phyloP scores from a whole-genome alignment of 2,329 filamentous ascomycete genomes.

The Fusarium praegraminearum region DNA sequence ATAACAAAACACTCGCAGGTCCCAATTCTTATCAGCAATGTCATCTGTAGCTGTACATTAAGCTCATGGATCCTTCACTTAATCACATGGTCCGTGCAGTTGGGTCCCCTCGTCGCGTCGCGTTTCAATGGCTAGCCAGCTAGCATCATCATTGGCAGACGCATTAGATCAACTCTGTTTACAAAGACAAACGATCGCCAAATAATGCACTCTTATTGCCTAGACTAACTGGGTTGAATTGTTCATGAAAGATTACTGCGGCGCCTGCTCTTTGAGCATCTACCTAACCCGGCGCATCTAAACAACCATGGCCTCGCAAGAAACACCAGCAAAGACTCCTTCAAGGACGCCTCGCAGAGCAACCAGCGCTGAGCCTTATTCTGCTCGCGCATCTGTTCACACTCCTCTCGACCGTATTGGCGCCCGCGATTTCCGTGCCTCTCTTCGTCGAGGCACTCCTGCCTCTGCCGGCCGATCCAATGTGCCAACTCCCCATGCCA shows the following conservation, averaged over 20 bases:
- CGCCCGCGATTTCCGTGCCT: constrained; percentile 55
- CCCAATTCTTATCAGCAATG: background rate
- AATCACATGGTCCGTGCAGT: constrained; percentile 25
- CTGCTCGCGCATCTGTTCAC: constrained; percentile 56
- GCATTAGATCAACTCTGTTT: constrained; percentile 28
- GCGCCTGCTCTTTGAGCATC: constrained; percentile 1
- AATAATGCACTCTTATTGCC: background rate
- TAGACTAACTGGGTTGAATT: background rate
- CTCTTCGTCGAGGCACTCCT: constrained; percentile 57
- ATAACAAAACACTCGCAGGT: background rate
- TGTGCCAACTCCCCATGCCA: constrained; percentile 69
- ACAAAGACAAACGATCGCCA: constrained; percentile 11
- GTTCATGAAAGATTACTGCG: background rate
- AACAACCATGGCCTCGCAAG: constrained; percentile 27
- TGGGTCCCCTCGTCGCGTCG: constrained; percentile 33
- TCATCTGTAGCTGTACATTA: background rate
- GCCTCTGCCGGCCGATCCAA: constrained; percentile 59
- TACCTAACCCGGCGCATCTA: constrained; percentile 12
- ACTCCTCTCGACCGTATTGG: constrained; percentile 57
- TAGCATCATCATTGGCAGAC: constrained; percentile 29
- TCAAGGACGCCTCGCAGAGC: constrained; percentile 49
- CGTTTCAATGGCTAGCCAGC: constrained; percentile 19
- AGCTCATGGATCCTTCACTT: background rate
- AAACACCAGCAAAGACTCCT: constrained; percentile 35
- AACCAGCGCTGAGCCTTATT: constrained; percentile 53